Conservation (phyloP, 768 basidiomycete genomes). For the Boletus subparvulus region DNA sequence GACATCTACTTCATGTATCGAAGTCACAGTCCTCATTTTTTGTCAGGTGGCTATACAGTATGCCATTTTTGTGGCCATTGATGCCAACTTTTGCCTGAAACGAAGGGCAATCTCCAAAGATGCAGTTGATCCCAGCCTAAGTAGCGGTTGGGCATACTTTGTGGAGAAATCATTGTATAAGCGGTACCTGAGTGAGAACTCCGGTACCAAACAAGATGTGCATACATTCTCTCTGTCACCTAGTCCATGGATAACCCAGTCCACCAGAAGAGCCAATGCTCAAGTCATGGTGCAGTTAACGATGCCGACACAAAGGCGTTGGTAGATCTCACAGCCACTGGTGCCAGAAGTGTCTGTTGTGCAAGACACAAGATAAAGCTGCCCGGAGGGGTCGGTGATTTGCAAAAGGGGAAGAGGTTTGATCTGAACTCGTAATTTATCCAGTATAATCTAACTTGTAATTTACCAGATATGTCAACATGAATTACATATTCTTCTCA, state of each 20-base stretch:
- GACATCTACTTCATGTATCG: too few species aligned
- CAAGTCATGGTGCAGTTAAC: constrained; percentile 9
- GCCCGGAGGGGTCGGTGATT: constrained; percentile 11
- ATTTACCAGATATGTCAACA: too few species aligned
- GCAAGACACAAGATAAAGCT: constrained; percentile 10
- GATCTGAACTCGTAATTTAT: too few species aligned
- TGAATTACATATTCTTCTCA: too few species aligned
- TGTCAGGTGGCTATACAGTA: not conserved
- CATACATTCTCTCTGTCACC: too few species aligned
- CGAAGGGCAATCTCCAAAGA: not conserved
- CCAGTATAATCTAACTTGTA: too few species aligned
- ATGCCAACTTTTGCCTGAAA: constrained; percentile 1
- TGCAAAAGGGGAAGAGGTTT: constrained; percentile 21
- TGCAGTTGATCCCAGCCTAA: not conserved
- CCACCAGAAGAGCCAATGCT: constrained; percentile 22
- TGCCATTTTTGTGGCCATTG: not conserved
- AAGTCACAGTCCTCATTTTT: too few species aligned
- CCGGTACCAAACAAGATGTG: too few species aligned
- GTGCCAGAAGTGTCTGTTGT: constrained; percentile 17
- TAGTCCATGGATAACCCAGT: too few species aligned
- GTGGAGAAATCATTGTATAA: not conserved
- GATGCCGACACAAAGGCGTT: not conserved
- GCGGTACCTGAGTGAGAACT: not conserved
- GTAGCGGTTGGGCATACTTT: not conserved
- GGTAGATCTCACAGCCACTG: constrained; percentile 1